Evolutionary conservation across 768 basidiomycete species (phyloP), one percentile per base, ranked within the genome.

Genomic region (Cystobasidium onofrii): DNA sequence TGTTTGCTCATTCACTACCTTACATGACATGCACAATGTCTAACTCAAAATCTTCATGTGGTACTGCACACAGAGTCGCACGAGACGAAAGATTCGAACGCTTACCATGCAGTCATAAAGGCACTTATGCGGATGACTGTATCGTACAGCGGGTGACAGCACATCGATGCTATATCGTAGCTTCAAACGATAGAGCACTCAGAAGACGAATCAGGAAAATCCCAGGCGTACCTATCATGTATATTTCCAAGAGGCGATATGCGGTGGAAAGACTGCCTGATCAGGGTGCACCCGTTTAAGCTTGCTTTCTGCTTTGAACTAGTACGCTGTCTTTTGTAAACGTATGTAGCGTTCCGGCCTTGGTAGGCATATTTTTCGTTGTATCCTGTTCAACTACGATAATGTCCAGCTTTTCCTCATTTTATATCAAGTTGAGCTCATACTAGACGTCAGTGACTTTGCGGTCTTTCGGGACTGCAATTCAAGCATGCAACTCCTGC

Each of bases 71-170:
- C n/a, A 97, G 95, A 36, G 90, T 98, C 66, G 96, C 96, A 33
- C 90, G 95, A 65, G 96, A 99, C 81, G 92, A 94, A 34, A 87
- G 96, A 62, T 98, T 99, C 78, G 96, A 99, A 80, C 89, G 95
- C 54, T 85, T 99, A 57, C 86, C 85, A 55, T 99, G 96, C 82
- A 88, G 90, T 43, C 96, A 99, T 81, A 84, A 87, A 2, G 96
- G 96, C 25, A 96, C 93, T n/a, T 99, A 99, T 79, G 96, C 96
- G 23, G 96, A 99, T 80, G 96, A 99, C 84, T 99, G 96, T 80
- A 86, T 99, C 25, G 90, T 99, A 20, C 91, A 98, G 80, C 89
- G 96, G 36, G 92, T 97, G 12, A 91, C 90, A 1, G 87, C 93
- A 9, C 92, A 94, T 83, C 90, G 91, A 80, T 97, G 94, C 82